Conservation (phyloP, 228 moss, liverwort and hornwort species). For the Sphagnum magellanicum region DNA sequence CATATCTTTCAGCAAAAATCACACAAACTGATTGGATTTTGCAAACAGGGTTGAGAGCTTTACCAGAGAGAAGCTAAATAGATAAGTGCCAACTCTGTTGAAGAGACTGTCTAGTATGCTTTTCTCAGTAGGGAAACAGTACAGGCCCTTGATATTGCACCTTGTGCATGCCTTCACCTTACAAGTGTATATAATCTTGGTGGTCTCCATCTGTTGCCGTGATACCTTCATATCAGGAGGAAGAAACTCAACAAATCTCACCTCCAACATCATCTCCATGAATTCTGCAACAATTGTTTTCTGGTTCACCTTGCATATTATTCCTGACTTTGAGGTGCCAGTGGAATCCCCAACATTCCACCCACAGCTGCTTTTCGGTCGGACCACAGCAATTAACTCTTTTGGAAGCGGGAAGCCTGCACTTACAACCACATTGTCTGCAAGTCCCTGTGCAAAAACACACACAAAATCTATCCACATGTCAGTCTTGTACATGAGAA, state of each 20-base stretch:
- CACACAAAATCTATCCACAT: too few species aligned
- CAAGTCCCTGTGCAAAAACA: conserved; percentile 11
- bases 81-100: conserved; percentile 35
- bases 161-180: conserved; percentile 1
- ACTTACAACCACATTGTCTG: conserved; percentile 8
- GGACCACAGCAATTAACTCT: conserved; percentile 52
- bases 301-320: conserved; percentile 32
- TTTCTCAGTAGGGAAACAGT: conserved; percentile 30
- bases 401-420: conserved; percentile 48
- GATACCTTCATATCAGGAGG: conserved; percentile 19
- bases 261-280: conserved; percentile 32
- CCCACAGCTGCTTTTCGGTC: conserved; percentile 33
- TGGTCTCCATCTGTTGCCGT: conserved; percentile 23
- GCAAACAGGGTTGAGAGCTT: not conserved
- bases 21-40: too few species aligned
- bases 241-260: conserved; percentile 16
- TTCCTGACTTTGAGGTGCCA: conserved; percentile 6
- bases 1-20: too few species aligned
- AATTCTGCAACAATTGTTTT: conserved; percentile 47
- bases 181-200: conserved; percentile 14
- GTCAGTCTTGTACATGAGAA: conserved; percentile 1
- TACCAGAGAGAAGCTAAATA: conserved; percentile 49
- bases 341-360: not conserved
- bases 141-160: conserved; percentile 44
- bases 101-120: conserved; percentile 19